Percentiles rank a stretch among this genome's conserved stretches.
Evolutionary conservation across 768 basidiomycete genomes (phyloP).

Genomic region (Strobilomyces confusus): DNA sequence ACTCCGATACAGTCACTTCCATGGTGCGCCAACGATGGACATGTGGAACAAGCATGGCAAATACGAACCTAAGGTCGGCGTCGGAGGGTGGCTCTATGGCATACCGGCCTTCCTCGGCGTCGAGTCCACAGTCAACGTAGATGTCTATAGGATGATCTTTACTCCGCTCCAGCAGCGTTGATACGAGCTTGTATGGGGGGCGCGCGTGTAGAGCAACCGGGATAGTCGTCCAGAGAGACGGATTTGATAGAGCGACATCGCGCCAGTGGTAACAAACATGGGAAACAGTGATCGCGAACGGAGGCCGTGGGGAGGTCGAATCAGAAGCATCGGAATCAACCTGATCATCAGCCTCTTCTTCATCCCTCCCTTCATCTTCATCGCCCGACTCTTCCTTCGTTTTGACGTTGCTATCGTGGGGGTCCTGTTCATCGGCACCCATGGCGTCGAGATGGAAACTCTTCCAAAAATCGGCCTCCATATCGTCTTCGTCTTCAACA

Average conservation of each 20-base stretch:
- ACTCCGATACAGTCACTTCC: neutral
- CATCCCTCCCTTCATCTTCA: neutral
- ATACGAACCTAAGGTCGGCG: neutral
- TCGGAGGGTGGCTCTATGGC: neutral
- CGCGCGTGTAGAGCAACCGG: neutral
- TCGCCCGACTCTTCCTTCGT: neutral
- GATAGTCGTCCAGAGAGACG: neutral
- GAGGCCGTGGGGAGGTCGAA: no score
- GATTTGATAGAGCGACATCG: neutral
- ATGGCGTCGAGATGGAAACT: no score
- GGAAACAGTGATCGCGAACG: neutral
- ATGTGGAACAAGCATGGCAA: neutral
- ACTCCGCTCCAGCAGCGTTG: neutral
- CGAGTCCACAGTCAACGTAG: neutral
- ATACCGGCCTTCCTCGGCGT: neutral
- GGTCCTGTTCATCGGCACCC: no score
- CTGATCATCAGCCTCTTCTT: neutral
- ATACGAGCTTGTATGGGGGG: neutral
- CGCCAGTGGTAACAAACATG: neutral
- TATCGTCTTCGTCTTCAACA: no score
- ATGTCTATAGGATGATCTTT: neutral
- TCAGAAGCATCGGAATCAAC: no score
- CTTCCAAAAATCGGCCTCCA: no score
- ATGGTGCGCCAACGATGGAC: neutral
- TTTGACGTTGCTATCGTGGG: no score